Base-by-base conservation (phyloP, 352 stramenopile genomes). In the Phytophthora pinifolia region DNA sequence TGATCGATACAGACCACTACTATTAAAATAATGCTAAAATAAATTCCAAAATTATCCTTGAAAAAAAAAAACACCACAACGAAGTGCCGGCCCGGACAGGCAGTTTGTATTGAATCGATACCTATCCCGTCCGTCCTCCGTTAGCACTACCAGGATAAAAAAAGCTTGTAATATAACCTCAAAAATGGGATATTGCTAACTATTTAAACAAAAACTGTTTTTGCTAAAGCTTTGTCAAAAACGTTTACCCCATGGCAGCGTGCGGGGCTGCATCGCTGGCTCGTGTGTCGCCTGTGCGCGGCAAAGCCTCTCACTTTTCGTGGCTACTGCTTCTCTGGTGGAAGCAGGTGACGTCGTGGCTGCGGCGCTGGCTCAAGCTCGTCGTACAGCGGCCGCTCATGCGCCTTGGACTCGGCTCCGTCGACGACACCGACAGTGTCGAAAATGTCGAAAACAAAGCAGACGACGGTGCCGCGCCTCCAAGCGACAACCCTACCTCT, bases 271-370 rank as follows among this genome's bases (percentile, higher is more conserved):
- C 56, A 27, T 25, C 30, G 30, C 50, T 54, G 17, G 27, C 39
- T 45, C 34, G 37, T 50, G 13, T 18, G 15, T 56, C 47, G 34
- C 46, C 36, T 13, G 22, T 45, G 14, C 54, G 60, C 30, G 6
- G 38, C 32, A 63, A 53, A 14, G 6, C 49, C 5, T 46, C 44
- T 5, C 41, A 43, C 20, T 29, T 68, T 15, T 47, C 68, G 60
- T 74, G 60, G 60, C 52, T 76, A 7, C n/a, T 76, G 5, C 45
- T 76, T 34, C n/a, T 71, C 29, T 66, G 65, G 47, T 76, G 64
- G 68, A 47, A 44, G 10, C 32, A 60, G 2, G 17, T 48, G 32
- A 52, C 38, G 12, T n/a, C 57, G 20, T 79, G 63, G 63, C 45
- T 73, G n/a, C 64, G 61, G 33, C 53, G 54, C 27, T 76, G 61